Evolutionary conservation across 495 filamentous ascomycete species (phyloP).

Genomic region (Penicillium alfredii): DNA sequence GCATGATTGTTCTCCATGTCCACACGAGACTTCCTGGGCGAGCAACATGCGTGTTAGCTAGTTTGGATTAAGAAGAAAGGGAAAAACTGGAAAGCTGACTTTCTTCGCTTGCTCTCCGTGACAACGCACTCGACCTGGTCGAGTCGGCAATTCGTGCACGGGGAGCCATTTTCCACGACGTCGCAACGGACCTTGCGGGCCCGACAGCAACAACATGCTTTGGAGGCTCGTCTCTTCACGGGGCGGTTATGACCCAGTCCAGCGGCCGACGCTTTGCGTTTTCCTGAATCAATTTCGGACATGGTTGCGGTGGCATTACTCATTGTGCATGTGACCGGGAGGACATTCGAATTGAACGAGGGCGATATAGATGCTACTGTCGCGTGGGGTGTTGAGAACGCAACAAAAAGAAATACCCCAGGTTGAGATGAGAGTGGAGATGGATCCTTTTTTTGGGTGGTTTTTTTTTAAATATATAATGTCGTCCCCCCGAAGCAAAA

Average conservation of each 20-base stretch:
- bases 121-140: slow-evolving; percentile 87
- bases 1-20: slow-evolving; percentile 31
- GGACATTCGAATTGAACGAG: slow-evolving; percentile 14
- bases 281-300: slow-evolving; percentile 34
- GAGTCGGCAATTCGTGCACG: slow-evolving; percentile 84
- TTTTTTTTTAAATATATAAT: not conserved
- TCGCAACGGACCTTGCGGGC: slow-evolving; percentile 91
- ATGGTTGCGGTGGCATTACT: slow-evolving; percentile 24
- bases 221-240: slow-evolving; percentile 77
- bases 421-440: not conserved
- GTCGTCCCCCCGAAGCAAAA: not conserved
- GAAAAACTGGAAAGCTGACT: slow-evolving; percentile 31
- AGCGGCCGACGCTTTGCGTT: slow-evolving; percentile 40
- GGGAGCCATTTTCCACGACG: slow-evolving; percentile 79
- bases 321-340: slow-evolving; percentile 19
- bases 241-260: slow-evolving; percentile 44
- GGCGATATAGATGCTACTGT: slow-evolving; percentile 2
- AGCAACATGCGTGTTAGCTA: too few relatives aligned
- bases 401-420: slow-evolving; percentile 1
- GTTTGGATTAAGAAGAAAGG: slow-evolving; percentile 12
- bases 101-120: slow-evolving; percentile 85
- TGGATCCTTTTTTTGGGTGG: not conserved
- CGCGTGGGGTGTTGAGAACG: too few relatives aligned
- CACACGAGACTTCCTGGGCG: slow-evolving; percentile 40
- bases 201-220: slow-evolving; percentile 82